These are phyloP conservation scores for Eragrostis curvula DNA, from an alignment of 176 grass and related monocot genomes.

Conservation along the genomic window DNA sequence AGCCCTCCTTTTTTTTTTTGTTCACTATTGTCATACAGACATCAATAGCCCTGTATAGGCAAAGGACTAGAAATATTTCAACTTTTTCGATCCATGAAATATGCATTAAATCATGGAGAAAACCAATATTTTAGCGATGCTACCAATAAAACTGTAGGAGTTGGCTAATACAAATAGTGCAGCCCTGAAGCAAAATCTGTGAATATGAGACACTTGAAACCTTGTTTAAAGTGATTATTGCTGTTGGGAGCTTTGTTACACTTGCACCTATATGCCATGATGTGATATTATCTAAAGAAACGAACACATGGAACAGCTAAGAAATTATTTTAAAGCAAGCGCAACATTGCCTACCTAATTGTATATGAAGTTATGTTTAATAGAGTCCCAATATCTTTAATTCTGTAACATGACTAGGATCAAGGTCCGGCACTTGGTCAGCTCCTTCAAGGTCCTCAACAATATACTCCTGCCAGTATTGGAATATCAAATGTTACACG, in stretches of 20 bases:
- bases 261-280: not conserved
- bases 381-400: constrained; percentile 89
- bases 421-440: constrained; percentile 72
- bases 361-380: constrained; percentile 59
- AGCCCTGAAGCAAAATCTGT: constrained; percentile 11
- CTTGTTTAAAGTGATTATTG: constrained; percentile 19
- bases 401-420: constrained; percentile 85
- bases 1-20: too few relatives aligned
- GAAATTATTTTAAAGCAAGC: constrained; percentile 21
- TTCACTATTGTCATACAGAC: too few relatives aligned
- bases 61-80: too few relatives aligned
- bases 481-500: constrained; percentile 20
- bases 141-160: too few relatives aligned
- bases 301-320: constrained; percentile 3
- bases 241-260: not conserved
- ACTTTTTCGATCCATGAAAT: too few relatives aligned
- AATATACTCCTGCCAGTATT: constrained; percentile 78
- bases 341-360: constrained; percentile 32
- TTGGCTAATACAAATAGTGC: too few relatives aligned
- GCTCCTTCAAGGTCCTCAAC: constrained; percentile 89
- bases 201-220: constrained; percentile 14
- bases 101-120: too few relatives aligned
- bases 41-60: too few relatives aligned
- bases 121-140: too few relatives aligned
- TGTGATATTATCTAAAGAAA: constrained; percentile 23